Evolutionary conservation across 768 basidiomycete genomes (phyloP).

Genomic region (Rhodotorula sphaerocarpa): DNA sequence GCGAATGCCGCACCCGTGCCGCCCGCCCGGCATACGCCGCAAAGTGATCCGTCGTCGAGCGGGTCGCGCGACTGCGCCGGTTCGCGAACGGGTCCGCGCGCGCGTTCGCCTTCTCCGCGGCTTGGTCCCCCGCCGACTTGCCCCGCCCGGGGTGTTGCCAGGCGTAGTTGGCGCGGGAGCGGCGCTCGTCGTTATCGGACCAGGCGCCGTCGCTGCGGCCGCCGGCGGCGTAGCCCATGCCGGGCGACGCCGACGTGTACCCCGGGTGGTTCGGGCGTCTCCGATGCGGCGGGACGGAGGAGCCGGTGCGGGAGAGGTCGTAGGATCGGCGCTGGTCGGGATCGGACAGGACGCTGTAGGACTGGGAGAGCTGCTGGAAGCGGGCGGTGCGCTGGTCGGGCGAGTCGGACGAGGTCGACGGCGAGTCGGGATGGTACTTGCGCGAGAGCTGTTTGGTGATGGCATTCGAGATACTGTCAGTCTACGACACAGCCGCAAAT

Average conservation of each 20-base stretch:
- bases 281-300: not conserved
- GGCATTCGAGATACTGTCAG: too few relatives aligned
- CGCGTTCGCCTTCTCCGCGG: not conserved
- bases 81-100: slow-evolving; percentile 23
- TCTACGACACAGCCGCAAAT: too few relatives aligned
- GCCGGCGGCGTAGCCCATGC: slow-evolving; percentile 12
- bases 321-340: slow-evolving; percentile 13
- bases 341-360: slow-evolving; percentile 32
- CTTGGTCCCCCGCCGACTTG: not conserved
- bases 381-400: slow-evolving; percentile 19
- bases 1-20: not conserved
- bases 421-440: slow-evolving; percentile 33
- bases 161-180: slow-evolving; percentile 30
- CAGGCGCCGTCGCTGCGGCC: not conserved
- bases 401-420: slow-evolving; percentile 27
- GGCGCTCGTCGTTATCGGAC: slow-evolving; percentile 28
- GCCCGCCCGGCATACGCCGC: slow-evolving; percentile 15
- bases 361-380: slow-evolving; percentile 29
- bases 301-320: slow-evolving; percentile 20
- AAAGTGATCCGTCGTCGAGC: slow-evolving; percentile 13
- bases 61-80: not conserved
- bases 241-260: slow-evolving; percentile 13
- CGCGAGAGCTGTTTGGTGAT: slow-evolving; percentile 34
- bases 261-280: slow-evolving; percentile 6
- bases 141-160: slow-evolving; percentile 28